A percentile compares a stretch with the other conserved stretches of the same genome.
Evolutionary conservation across 306 rosid genomes (phyloP).

Genomic region (Leucaena leucocephala): DNA sequence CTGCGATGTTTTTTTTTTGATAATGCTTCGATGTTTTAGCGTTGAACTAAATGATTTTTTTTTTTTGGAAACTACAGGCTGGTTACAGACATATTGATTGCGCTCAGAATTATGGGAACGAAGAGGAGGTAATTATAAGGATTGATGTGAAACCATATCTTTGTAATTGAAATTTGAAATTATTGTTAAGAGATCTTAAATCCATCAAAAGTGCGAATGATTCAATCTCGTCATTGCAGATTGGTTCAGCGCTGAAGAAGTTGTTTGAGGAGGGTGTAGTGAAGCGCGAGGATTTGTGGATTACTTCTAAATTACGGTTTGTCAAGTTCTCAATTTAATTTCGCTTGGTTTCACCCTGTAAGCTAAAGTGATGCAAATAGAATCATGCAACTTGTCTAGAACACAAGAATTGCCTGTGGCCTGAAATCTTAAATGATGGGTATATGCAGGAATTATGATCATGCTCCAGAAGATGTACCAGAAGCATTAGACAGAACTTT

Average conservation of each 20-base stretch:
- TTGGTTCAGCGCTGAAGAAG: slow-evolving; percentile 67
- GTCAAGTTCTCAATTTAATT: slow-evolving; percentile 27
- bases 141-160: neutral
- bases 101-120: slow-evolving; percentile 73
- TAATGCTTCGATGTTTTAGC: neutral
- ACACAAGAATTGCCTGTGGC: slow-evolving; percentile 17
- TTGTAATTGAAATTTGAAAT: neutral
- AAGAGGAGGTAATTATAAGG: slow-evolving; percentile 62
- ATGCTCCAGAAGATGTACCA: slow-evolving; percentile 82
- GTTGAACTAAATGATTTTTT: neutral
- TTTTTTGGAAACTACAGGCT: slow-evolving; percentile 42
- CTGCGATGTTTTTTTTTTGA: neutral
- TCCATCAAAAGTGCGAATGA: neutral
- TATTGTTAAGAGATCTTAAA: neutral
- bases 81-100: slow-evolving; percentile 91
- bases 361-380: slow-evolving; percentile 14
- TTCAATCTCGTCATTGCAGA: slow-evolving; percentile 43
- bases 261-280: slow-evolving; percentile 73
- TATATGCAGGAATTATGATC: slow-evolving; percentile 65
- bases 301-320: slow-evolving; percentile 88
- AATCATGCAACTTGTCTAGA: slow-evolving; percentile 2
- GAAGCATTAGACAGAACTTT: slow-evolving; percentile 72
- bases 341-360: neutral
- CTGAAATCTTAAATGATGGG: neutral
- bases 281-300: slow-evolving; percentile 89